These are phyloP conservation scores for Thecaphora thlaspeos DNA, from an alignment of 1,284 basidiomycete species.

Conservation along the genomic window DNA sequence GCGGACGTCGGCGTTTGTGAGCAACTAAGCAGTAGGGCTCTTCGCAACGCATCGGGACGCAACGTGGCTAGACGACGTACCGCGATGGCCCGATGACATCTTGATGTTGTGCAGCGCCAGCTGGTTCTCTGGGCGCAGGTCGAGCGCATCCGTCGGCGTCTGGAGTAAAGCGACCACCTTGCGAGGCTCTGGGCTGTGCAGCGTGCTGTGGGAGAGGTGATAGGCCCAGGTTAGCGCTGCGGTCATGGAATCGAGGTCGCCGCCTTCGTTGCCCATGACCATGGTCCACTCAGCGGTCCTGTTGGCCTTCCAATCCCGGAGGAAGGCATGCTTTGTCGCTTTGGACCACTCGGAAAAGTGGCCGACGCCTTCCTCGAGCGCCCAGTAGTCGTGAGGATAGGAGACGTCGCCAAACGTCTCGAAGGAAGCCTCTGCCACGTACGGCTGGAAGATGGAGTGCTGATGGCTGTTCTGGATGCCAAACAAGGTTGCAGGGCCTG, in stretches of 20 bases:
- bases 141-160: conserved; percentile 52
- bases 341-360: conserved; percentile 56
- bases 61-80: too few relatives aligned
- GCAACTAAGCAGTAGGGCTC: too few relatives aligned
- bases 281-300: conserved; percentile 54
- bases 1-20: too few relatives aligned
- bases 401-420: too few relatives aligned
- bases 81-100: conserved; percentile 56
- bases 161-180: conserved; percentile 49
- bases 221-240: conserved; percentile 49
- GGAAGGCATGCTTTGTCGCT: conserved; percentile 49
- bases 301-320: conserved; percentile 42
- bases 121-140: conserved; percentile 58
- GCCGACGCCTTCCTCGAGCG: conserved; percentile 42
- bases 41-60: too few relatives aligned
- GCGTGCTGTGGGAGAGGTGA: conserved; percentile 43
- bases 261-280: conserved; percentile 59
- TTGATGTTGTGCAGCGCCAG: conserved; percentile 51
- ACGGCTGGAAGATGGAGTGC: too few relatives aligned
- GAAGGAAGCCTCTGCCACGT: too few relatives aligned
- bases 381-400: conserved; percentile 19
- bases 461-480: too few relatives aligned
- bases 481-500: too few relatives aligned
- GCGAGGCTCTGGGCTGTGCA: conserved; percentile 17
- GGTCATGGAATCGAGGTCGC: conserved; percentile 56